These are phyloP conservation scores for Lasiosphaeria ovina DNA, from an alignment of 495 filamentous ascomycete species.

Conservation along the genomic window DNA sequence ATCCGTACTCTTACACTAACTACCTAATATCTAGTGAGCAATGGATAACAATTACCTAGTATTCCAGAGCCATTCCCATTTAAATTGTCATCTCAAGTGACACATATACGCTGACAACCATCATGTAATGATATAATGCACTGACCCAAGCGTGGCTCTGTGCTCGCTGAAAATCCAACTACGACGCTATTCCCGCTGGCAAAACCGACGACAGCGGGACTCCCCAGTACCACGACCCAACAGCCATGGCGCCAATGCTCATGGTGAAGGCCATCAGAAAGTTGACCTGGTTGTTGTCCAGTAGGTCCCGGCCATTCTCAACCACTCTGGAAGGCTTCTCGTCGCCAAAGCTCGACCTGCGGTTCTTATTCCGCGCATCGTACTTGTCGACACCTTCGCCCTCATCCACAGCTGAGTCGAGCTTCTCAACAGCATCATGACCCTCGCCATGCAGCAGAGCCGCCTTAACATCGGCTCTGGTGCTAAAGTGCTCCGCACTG, in stretches of 20 bases:
- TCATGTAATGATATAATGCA: too few relatives aligned
- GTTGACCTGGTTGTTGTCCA: conserved; percentile 95
- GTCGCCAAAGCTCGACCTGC: conserved; percentile 49
- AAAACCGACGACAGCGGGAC: conserved; percentile 44
- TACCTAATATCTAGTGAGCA: too few relatives aligned
- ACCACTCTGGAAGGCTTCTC: conserved; percentile 66
- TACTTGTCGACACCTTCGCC: conserved; percentile 35
- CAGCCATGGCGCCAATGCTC: conserved; percentile 74
- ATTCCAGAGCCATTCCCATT: too few relatives aligned
- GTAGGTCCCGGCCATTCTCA: conserved; percentile 69
- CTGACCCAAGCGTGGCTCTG: too few relatives aligned
- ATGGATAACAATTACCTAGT: too few relatives aligned
- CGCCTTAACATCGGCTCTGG: conserved; percentile 39
- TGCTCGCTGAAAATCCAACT: background rate
- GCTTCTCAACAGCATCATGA: conserved; percentile 35
- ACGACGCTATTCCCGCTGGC: background rate
- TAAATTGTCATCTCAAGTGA: too few relatives aligned
- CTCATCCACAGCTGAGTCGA: conserved; percentile 22
- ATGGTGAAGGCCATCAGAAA: conserved; percentile 80
- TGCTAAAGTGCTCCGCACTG: conserved; percentile 17
- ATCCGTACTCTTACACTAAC: too few relatives aligned
- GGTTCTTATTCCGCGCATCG: conserved; percentile 42
- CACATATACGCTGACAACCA: too few relatives aligned
- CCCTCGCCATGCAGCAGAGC: conserved; percentile 35
- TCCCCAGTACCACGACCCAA: conserved; percentile 53